phyloP scores from a whole-genome alignment of 306 rosid species.

The Carpinus fangiana region DNA sequence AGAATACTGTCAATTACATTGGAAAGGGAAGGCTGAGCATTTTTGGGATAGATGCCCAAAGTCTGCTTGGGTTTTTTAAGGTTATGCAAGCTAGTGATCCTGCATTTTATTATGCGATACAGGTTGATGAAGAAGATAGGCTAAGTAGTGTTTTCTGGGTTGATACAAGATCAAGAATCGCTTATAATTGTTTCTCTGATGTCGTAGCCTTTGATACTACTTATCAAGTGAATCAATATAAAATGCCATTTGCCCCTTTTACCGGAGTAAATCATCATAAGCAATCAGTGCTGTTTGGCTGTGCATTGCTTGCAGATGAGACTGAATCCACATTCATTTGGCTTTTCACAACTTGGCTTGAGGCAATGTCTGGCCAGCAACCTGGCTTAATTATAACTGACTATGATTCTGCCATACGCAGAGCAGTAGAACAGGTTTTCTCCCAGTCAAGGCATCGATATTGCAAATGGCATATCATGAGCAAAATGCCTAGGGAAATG shows the following conservation, averaged over 20 bases:
- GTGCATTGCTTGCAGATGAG: slow-evolving; percentile 30
- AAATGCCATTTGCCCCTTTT: slow-evolving; percentile 26
- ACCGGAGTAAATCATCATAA: slow-evolving; percentile 24
- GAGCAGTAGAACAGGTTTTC: slow-evolving; percentile 16
- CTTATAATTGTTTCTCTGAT: slow-evolving; percentile 22
- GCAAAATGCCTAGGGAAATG: slow-evolving; percentile 26
- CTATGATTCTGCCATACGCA: slow-evolving; percentile 13
- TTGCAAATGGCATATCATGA: slow-evolving; percentile 28
- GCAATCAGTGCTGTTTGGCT: slow-evolving; percentile 20
- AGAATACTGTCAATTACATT: slow-evolving; percentile 19
- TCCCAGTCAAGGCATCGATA: slow-evolving; percentile 17
- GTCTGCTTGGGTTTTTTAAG: slow-evolving; percentile 28
- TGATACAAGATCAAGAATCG: slow-evolving; percentile 23
- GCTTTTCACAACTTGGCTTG: slow-evolving; percentile 26
- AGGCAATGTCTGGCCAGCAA: slow-evolving; percentile 27
- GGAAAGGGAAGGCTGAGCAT: slow-evolving; percentile 26
- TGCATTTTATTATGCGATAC: slow-evolving; percentile 17
- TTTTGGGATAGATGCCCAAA: slow-evolving; percentile 32
- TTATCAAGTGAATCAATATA: slow-evolving; percentile 23
- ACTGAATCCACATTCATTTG: slow-evolving; percentile 27
- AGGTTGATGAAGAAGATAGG: slow-evolving; percentile 32
- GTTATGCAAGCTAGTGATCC: slow-evolving; percentile 30
- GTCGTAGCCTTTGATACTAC: slow-evolving; percentile 24
- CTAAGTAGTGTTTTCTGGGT: slow-evolving; percentile 30
- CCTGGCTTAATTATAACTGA: slow-evolving; percentile 21